Evolutionary conservation across 2,329 filamentous ascomycete genomes (phyloP), one percentile per base, ranked within the genome.

Genomic region (Fusarium tuaranense): DNA sequence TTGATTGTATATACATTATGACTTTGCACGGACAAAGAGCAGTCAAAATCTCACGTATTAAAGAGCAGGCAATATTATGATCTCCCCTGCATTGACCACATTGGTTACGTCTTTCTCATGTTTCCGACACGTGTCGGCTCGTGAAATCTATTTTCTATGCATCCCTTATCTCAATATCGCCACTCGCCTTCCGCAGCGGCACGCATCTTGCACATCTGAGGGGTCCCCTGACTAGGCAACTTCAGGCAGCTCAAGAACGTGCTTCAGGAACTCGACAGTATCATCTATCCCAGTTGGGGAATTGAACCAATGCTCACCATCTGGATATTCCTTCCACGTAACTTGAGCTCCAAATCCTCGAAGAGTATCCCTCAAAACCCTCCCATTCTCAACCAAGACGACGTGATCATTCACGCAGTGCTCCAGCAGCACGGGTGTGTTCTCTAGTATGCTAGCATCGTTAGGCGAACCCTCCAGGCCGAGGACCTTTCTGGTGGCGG

Each of bases 281-380:
- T 87, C 85, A 66, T 86, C 84, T 32, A 86, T 80, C 0, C 86
- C 86, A 2, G 76, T 62, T 0, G 84, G 85, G 22, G 83, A 81
- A 67, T 87, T 83, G 39, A 87, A 80, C 84, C 85, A 86, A 68
- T 87, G 84, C 0, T 82, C 83, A 9, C 86, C 85, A 22, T 80
- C 72, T 1, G 78, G 70, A 69, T 87, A 87, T 69, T 85, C 82
- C 46, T 76, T 83, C 84, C 84, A 86, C 10, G 74, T 69, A 2
- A 87, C 83, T n/a, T 79, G 58, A 7, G 84, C 80, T 0, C 84
- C 85, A 44, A 86, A 85, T 2, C 73, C 72, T 2, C 63, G 48
- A 25, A 88, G 75, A 0, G 76, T 79, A 7, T 84, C 81, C 13
- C 80, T 53, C 44, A 63, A 18, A 9, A 5, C 12, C 22, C 60